A percentile compares a stretch with the other conserved stretches of the same genome.
Evolutionary conservation across 768 basidiomycete species (phyloP).

Genomic region (Pilatotrama ljubarskyi): DNA sequence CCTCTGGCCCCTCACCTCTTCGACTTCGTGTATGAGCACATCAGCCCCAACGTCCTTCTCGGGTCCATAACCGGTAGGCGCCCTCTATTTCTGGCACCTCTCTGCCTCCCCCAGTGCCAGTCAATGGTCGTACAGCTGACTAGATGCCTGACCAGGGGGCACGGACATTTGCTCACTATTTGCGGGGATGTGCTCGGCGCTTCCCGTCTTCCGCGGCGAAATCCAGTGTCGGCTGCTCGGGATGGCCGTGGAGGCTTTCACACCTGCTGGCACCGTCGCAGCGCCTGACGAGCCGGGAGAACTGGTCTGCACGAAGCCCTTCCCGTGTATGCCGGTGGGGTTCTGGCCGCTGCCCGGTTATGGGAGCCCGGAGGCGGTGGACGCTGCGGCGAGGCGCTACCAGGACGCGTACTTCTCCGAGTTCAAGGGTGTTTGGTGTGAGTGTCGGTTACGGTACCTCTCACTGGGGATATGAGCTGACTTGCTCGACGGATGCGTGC

Average conservation of each 20-base stretch:
- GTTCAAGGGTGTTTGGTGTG: slow-evolving; percentile 72
- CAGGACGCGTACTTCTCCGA: slow-evolving; percentile 71
- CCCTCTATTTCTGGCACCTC: not conserved
- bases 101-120: not conserved
- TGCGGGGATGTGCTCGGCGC: slow-evolving; percentile 72
- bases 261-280: slow-evolving; percentile 44
- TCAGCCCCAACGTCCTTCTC: slow-evolving; percentile 62
- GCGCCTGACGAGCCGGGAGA: slow-evolving; percentile 59
- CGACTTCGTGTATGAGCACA: slow-evolving; percentile 72
- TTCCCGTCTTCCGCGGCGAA: slow-evolving; percentile 80
- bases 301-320: slow-evolving; percentile 70
- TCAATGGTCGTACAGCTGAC: not conserved
- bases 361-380: slow-evolving; percentile 54
- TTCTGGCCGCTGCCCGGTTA: slow-evolving; percentile 80
- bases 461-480: slow-evolving; percentile 11
- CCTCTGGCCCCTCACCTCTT: slow-evolving; percentile 69
- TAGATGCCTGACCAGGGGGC: slow-evolving; percentile 49
- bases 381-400: slow-evolving; percentile 56
- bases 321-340: slow-evolving; percentile 79
- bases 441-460: slow-evolving; percentile 33
- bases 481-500: not conserved
- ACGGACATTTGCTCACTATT: slow-evolving; percentile 87
- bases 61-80: slow-evolving; percentile 72
- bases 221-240: slow-evolving; percentile 83
- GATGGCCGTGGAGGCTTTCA: slow-evolving; percentile 70